These are phyloP conservation scores for Edaphochlamys debaryana DNA, from an alignment of 139 green algal genomes.

Conservation along the genomic window DNA sequence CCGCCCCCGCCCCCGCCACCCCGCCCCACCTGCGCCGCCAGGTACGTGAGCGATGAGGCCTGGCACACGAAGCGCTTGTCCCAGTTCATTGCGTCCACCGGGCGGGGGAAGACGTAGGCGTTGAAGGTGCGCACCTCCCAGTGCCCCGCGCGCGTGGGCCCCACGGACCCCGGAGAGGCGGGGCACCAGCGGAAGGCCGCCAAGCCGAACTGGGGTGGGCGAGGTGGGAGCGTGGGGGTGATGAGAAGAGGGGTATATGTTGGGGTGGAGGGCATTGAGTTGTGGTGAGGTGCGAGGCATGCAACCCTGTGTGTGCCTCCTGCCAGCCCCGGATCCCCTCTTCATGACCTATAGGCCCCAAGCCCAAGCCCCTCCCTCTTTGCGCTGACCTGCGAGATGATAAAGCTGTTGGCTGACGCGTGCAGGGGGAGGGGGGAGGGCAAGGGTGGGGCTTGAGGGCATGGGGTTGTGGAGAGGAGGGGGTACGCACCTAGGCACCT, in stretches of 20 bases:
- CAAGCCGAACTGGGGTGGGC: constrained; percentile 44
- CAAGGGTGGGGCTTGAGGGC: too few relatives aligned
- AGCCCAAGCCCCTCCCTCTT: constrained; percentile 56
- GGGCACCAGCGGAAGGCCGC: constrained; percentile 55
- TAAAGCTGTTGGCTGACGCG: constrained; percentile 55
- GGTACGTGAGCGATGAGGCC: constrained; percentile 73
- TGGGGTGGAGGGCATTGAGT: too few relatives aligned
- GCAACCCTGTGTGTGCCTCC: too few relatives aligned
- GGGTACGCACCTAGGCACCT: too few relatives aligned
- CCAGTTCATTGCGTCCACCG: constrained; percentile 32
- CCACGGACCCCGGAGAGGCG: background rate
- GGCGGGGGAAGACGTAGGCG: constrained; percentile 77
- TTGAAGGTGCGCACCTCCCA: constrained; percentile 77
- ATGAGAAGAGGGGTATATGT: too few relatives aligned
- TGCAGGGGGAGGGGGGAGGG: background rate
- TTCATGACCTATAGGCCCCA: too few relatives aligned
- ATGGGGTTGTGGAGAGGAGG: background rate
- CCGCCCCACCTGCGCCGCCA: constrained; percentile 43
- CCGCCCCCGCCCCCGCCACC: constrained; percentile 51
- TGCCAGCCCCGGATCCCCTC: too few relatives aligned
- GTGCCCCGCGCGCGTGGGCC: background rate
- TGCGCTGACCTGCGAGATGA: constrained; percentile 82
- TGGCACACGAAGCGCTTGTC: constrained; percentile 79
- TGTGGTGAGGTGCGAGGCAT: too few relatives aligned
- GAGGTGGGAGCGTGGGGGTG: too few relatives aligned